phyloP scores from a whole-genome alignment of 139 green algal species.

The Pleodorina starrii region DNA sequence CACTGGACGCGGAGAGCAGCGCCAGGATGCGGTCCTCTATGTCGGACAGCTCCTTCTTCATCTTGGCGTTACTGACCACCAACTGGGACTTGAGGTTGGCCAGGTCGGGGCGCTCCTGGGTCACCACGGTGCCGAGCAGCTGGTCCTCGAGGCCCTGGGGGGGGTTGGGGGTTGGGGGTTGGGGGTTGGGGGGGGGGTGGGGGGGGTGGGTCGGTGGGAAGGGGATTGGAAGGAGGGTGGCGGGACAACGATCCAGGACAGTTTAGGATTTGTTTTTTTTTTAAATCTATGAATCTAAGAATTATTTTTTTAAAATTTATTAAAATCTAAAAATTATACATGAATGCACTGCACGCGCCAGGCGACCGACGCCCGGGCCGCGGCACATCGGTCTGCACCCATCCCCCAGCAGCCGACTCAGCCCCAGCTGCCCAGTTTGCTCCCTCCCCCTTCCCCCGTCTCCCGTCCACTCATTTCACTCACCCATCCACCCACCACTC shows the following conservation, averaged over 20 bases:
- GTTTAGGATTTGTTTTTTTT: too few species aligned
- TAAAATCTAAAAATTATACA: too few species aligned
- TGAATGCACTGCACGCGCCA: too few species aligned
- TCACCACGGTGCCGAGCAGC: constrained; percentile 81
- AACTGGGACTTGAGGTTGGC: constrained; percentile 75
- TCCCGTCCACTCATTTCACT: too few species aligned
- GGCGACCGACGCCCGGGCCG: too few species aligned
- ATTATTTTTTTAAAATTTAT: too few species aligned
- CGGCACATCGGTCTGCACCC: too few species aligned
- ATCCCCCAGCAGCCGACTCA: too few species aligned
- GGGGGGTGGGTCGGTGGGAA: background rate
- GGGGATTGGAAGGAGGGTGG: background rate
- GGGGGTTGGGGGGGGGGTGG: background rate
- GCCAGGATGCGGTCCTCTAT: constrained; percentile 83
- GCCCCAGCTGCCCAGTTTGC: too few species aligned
- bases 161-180: background rate
- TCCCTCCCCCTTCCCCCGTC: too few species aligned
- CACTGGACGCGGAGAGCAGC: constrained; percentile 71
- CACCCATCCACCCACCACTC: background rate
- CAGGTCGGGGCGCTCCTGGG: constrained; percentile 78
- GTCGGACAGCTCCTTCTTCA: constrained; percentile 90
- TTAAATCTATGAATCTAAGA: too few species aligned
- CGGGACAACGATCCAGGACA: background rate
- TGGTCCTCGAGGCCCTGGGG: constrained; percentile 83
- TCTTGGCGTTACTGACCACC: constrained; percentile 85